These are phyloP conservation scores for Agroathelia rolfsii DNA, from an alignment of 1,284 basidiomycete genomes.

Conservation along the genomic window DNA sequence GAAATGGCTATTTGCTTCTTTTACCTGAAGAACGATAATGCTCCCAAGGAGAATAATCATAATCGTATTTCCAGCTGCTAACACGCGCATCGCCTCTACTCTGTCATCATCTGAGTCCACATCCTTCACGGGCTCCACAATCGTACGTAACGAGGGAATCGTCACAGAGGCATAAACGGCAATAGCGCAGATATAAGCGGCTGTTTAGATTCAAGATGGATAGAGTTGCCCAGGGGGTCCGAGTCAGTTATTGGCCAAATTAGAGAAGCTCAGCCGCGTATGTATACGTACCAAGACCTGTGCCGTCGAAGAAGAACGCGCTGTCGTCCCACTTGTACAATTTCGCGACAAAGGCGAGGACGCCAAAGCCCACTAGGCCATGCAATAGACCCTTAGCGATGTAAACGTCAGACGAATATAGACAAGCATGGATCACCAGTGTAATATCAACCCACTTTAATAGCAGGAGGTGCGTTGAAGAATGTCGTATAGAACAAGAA, in stretches of 20 bases:
- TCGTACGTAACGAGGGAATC: slow-evolving; percentile 65
- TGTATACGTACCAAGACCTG: slow-evolving; percentile 53
- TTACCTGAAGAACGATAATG: slow-evolving; percentile 65
- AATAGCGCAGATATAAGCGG: slow-evolving; percentile 62
- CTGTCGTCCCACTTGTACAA: slow-evolving; percentile 81
- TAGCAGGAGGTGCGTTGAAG: slow-evolving; percentile 81
- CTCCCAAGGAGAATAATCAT: slow-evolving; percentile 56
- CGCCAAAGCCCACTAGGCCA: slow-evolving; percentile 66
- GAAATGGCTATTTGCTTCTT: slow-evolving; percentile 12
- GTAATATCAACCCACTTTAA: slow-evolving; percentile 51
- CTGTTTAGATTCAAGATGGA: no score
- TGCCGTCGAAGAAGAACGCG: slow-evolving; percentile 88
- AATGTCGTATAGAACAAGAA: slow-evolving; percentile 85
- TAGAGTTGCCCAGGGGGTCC: no score
- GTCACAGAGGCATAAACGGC: slow-evolving; percentile 76
- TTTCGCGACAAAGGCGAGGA: slow-evolving; percentile 67
- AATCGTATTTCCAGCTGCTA: slow-evolving; percentile 80
- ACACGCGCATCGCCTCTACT: slow-evolving; percentile 67
- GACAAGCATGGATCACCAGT: slow-evolving; percentile 1
- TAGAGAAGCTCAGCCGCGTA: slow-evolving; percentile 1
- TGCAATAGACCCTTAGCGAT: slow-evolving; percentile 66
- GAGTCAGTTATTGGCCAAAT: no score
- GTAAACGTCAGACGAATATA: not conserved
- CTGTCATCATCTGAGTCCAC: slow-evolving; percentile 56
- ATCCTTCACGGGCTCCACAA: slow-evolving; percentile 43